Conservation (phyloP, 805 yeast species). For the Ogataea parapolymorpha region DNA sequence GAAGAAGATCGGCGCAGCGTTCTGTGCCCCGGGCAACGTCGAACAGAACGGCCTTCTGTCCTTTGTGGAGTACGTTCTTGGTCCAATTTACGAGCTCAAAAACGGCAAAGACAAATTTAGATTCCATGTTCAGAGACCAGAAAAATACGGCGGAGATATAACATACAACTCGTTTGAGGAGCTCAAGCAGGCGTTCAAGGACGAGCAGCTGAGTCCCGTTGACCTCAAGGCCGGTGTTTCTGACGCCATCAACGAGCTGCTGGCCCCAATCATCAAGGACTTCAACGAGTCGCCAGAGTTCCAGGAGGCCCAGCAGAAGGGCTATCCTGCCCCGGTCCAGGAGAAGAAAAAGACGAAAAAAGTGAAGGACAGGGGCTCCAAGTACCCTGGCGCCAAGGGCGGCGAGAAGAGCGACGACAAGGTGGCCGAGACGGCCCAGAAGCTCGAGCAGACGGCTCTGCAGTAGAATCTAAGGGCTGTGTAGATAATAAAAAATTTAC, state of each 20-base stretch:
- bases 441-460: conserved; percentile 2
- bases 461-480: conserved; percentile 5
- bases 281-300: conserved; percentile 62
- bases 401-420: conserved; percentile 34
- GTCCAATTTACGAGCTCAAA: conserved; percentile 82
- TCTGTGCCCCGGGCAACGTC: conserved; percentile 91
- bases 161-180: conserved; percentile 64
- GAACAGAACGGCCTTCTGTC: conserved; percentile 89
- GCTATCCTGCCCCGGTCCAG: conserved; percentile 74
- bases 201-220: conserved; percentile 80
- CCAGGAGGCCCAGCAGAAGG: conserved; percentile 69
- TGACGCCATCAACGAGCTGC: conserved; percentile 72
- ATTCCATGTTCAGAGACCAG: conserved; percentile 85
- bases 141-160: conserved; percentile 93
- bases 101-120: conserved; percentile 53
- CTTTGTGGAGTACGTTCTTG: conserved; percentile 77
- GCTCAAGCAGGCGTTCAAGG: conserved; percentile 67
- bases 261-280: conserved; percentile 81
- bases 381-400: conserved; percentile 69
- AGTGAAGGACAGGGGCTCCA: conserved; percentile 85
- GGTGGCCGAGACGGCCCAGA: conserved; percentile 34
- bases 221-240: conserved; percentile 93
- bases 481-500: conserved; percentile 3
- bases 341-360: conserved; percentile 66
- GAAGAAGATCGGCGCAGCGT: conserved; percentile 90